Evolutionary conservation across 192 early-diverging fungal genomes (phyloP).

Genomic region (Rhizophlyctis rosea): DNA sequence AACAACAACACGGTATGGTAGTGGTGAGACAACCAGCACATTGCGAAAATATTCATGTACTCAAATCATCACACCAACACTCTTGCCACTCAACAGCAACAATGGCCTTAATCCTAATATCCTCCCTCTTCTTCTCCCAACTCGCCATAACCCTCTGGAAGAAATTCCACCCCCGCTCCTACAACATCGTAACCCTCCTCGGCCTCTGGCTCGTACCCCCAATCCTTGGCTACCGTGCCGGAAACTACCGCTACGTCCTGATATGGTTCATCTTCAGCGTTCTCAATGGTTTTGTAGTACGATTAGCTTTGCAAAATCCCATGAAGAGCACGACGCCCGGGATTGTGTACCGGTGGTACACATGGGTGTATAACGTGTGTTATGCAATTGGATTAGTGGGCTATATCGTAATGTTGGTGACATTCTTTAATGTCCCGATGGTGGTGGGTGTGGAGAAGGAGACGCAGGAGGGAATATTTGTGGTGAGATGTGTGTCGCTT

Average conservation of each 20-base stretch:
- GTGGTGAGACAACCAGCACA: not conserved
- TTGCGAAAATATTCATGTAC: not conserved
- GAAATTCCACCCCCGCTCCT: conserved; percentile 35
- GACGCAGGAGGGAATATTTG: conserved; percentile 39
- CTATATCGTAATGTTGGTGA: conserved; percentile 33
- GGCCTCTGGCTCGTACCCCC: conserved; percentile 51
- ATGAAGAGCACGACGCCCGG: conserved; percentile 43
- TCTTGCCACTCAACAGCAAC: not conserved
- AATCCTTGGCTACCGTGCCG: conserved; percentile 34
- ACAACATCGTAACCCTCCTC: conserved; percentile 42
- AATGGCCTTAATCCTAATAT: conserved; percentile 50
- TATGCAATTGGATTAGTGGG: conserved; percentile 41
- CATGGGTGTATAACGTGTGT: conserved; percentile 35
- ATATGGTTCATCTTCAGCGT: conserved; percentile 43
- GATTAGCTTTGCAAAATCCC: conserved; percentile 37
- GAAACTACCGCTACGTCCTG: conserved; percentile 39
- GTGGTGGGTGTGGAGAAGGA: conserved; percentile 35
- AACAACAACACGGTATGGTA: not conserved
- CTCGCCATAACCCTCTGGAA: conserved; percentile 48
- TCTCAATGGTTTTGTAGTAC: conserved; percentile 37
- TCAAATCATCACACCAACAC: not conserved
- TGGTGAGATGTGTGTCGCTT: conserved; percentile 19
- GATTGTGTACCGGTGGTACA: conserved; percentile 50
- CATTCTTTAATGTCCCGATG: conserved; percentile 47
- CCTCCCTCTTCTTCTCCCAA: conserved; percentile 42